A percentile compares a stretch with the other conserved stretches of the same genome.
phyloP scores from a whole-genome alignment of 345 rosid species.

The Populus pruinosa region DNA sequence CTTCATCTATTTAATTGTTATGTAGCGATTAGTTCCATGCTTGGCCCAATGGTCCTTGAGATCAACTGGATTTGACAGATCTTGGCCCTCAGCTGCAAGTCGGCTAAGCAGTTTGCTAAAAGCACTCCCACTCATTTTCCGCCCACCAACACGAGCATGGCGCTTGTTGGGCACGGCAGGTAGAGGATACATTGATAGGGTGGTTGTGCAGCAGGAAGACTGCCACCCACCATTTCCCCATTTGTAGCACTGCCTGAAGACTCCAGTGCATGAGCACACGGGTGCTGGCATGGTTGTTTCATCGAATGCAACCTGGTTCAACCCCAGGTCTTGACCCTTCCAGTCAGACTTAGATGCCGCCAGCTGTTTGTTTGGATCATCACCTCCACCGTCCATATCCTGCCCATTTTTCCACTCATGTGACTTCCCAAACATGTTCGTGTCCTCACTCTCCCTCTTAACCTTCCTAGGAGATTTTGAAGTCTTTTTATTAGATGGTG shows the following conservation, averaged over 20 bases:
- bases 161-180: constrained; percentile 86
- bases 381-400: constrained; percentile 43
- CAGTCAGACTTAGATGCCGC: constrained; percentile 65
- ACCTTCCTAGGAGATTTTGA: constrained; percentile 63
- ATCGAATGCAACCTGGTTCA: constrained; percentile 88
- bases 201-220: constrained; percentile 95
- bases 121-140: constrained; percentile 98
- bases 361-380: constrained; percentile 44
- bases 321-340: constrained; percentile 80
- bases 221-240: constrained; percentile 99
- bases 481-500: constrained; percentile 52
- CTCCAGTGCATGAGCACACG: constrained; percentile 89
- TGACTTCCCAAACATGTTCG: constrained; percentile 58
- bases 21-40: constrained; percentile 36
- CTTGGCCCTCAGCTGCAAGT: constrained; percentile 51
- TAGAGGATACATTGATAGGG: constrained; percentile 77
- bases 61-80: constrained; percentile 31
- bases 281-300: constrained; percentile 92
- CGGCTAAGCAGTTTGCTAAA: constrained; percentile 92
- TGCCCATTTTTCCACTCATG: constrained; percentile 49
- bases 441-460: constrained; percentile 73
- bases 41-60: constrained; percentile 37
- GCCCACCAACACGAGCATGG: constrained; percentile 88
- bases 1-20: constrained; percentile 28
- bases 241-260: constrained; percentile 88